Conservation (phyloP, 2,329 filamentous ascomycete species). For the Parafenestella ontariensis region DNA sequence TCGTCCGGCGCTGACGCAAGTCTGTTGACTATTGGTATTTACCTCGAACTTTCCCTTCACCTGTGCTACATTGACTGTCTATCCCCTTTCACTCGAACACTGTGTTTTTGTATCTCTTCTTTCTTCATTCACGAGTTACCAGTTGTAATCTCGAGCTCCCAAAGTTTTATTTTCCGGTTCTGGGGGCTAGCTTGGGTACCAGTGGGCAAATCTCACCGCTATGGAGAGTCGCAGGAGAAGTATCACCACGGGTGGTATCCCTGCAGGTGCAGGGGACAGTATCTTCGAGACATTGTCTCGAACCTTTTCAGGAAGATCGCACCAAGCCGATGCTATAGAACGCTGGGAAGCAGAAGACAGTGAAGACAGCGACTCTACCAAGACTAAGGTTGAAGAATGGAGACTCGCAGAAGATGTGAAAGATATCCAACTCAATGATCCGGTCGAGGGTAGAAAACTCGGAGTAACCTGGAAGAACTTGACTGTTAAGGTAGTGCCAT, state of each 20-base stretch:
- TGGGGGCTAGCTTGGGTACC: background rate
- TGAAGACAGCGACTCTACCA: constrained; percentile 15
- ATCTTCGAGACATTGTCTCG: constrained; percentile 23
- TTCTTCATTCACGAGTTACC: too few relatives aligned
- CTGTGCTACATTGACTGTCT: too few relatives aligned
- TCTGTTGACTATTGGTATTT: too few relatives aligned
- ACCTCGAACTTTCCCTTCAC: too few relatives aligned
- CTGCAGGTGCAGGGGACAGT: constrained; percentile 18
- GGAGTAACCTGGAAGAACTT: constrained; percentile 78
- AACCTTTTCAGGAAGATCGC: constrained; percentile 26
- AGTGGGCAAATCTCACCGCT: background rate
- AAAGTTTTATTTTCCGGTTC: background rate
- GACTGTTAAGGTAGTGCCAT: constrained; percentile 72
- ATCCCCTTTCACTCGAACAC: too few relatives aligned
- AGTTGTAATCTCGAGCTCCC: background rate
- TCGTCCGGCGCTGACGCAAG: too few relatives aligned
- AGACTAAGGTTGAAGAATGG: constrained; percentile 30
- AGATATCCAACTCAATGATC: constrained; percentile 22
- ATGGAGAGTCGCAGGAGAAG: constrained; percentile 7
- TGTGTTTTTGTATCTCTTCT: too few relatives aligned
- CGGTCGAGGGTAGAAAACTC: constrained; percentile 56
- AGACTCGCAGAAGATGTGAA: constrained; percentile 29
- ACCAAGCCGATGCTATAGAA: constrained; percentile 14
- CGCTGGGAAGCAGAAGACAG: constrained; percentile 6
- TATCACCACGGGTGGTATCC: background rate